A percentile compares a stretch with the other conserved stretches of the same genome.
These are phyloP conservation scores for Psilocybe mexicana DNA, from an alignment of 1,284 basidiomycete species.

Conservation along the genomic window DNA sequence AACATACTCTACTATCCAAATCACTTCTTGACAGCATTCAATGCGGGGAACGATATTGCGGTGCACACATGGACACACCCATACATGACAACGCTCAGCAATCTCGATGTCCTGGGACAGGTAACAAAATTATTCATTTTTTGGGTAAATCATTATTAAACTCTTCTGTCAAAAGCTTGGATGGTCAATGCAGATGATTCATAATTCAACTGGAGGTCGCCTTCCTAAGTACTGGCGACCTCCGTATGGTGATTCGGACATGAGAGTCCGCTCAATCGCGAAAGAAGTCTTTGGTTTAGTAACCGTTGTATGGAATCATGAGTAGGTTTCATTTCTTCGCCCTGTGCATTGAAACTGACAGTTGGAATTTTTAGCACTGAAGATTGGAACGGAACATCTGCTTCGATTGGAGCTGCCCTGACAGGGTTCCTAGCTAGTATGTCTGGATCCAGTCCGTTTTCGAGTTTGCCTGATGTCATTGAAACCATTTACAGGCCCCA, in stretches of 20 bases:
- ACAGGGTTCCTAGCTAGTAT: constrained; percentile 56
- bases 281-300: constrained; percentile 68
- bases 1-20: constrained; percentile 63
- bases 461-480: constrained; percentile 7
- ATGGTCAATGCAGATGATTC: constrained; percentile 82
- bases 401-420: constrained; percentile 48
- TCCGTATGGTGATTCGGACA: constrained; percentile 77
- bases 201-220: constrained; percentile 76
- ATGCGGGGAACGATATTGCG: constrained; percentile 63
- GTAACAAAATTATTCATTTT: constrained; percentile 20
- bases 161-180: constrained; percentile 49
- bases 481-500: constrained; percentile 46
- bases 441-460: constrained; percentile 12
- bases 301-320: constrained; percentile 80
- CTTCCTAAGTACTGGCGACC: constrained; percentile 77
- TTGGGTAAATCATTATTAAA: neutral
- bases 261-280: constrained; percentile 73
- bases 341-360: neutral
- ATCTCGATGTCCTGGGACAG: constrained; percentile 71
- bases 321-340: constrained; percentile 45
- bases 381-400: constrained; percentile 61
- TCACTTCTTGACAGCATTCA: constrained; percentile 54
- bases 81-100: constrained; percentile 78
- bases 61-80: constrained; percentile 83
- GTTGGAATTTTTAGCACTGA: constrained; percentile 45